Percentiles rank a stretch among this genome's conserved stretches.
These are phyloP conservation scores for Jatropha multifida DNA, from an alignment of 441 rosid genomes.

Conservation along the genomic window DNA sequence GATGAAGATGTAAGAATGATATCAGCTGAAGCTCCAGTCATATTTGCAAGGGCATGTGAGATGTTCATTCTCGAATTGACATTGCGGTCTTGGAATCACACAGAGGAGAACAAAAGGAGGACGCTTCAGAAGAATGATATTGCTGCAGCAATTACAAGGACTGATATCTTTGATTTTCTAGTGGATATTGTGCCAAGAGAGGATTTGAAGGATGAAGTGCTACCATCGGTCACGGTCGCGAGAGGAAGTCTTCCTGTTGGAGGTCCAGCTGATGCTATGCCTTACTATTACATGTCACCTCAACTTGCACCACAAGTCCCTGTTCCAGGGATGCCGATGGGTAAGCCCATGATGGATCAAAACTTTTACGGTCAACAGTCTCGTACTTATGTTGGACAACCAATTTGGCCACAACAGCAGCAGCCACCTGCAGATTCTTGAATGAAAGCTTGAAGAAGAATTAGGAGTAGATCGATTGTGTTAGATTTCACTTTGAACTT, in stretches of 20 bases:
- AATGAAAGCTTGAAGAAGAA: conserved; percentile 2
- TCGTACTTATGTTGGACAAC: conserved; percentile 38
- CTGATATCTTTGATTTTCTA: conserved; percentile 31
- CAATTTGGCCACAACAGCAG: conserved; percentile 41
- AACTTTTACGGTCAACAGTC: conserved; percentile 40
- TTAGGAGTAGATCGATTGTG: not conserved
- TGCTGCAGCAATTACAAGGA: conserved; percentile 38
- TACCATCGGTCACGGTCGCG: conserved; percentile 15
- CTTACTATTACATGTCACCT: conserved; percentile 39
- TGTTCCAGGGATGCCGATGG: conserved; percentile 42
- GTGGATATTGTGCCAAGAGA: conserved; percentile 31
- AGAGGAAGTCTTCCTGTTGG: conserved; percentile 21
- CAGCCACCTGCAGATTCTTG: conserved; percentile 46
- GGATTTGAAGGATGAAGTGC: conserved; percentile 28
- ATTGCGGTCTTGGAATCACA: conserved; percentile 43
- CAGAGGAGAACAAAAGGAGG: conserved; percentile 48
- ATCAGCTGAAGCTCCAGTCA: conserved; percentile 44
- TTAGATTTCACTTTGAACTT: not conserved
- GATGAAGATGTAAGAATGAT: conserved; percentile 56
- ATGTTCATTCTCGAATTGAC: conserved; percentile 46
- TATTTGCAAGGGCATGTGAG: conserved; percentile 48
- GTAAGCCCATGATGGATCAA: conserved; percentile 53
- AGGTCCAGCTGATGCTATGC: conserved; percentile 19
- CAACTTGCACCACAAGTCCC: conserved; percentile 42
- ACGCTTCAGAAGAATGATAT: conserved; percentile 49